These are phyloP conservation scores for Leccinum griseonigrum DNA, from an alignment of 1,284 basidiomycete species.

Conservation along the genomic window DNA sequence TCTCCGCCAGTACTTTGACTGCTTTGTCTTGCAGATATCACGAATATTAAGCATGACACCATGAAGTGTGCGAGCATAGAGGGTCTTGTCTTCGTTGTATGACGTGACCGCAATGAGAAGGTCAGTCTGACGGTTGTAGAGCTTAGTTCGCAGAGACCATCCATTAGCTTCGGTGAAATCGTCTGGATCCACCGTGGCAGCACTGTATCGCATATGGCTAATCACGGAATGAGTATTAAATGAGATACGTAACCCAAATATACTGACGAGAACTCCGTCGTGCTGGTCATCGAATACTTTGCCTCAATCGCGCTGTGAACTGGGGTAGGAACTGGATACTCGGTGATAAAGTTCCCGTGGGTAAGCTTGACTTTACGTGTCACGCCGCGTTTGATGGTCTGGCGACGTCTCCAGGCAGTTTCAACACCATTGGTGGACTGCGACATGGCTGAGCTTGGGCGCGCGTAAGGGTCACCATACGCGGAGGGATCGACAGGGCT, in stretches of 20 bases:
- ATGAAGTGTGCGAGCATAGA: slow-evolving; percentile 30
- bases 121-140: slow-evolving; percentile 90
- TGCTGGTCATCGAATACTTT: slow-evolving; percentile 69
- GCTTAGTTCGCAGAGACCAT: slow-evolving; percentile 79
- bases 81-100: slow-evolving; percentile 91
- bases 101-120: slow-evolving; percentile 90
- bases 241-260: not conserved
- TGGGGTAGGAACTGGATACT: slow-evolving; percentile 86
- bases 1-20: slow-evolving; percentile 90
- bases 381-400: slow-evolving; percentile 89
- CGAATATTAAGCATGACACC: slow-evolving; percentile 45
- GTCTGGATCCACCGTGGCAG: slow-evolving; percentile 93
- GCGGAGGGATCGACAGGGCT: slow-evolving; percentile 60
- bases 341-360: slow-evolving; percentile 86
- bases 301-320: slow-evolving; percentile 83
- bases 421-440: slow-evolving; percentile 63
- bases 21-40: slow-evolving; percentile 96
- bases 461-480: slow-evolving; percentile 66
- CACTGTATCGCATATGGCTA: slow-evolving; percentile 89
- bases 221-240: slow-evolving; percentile 4
- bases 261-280: slow-evolving; percentile 83
- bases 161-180: slow-evolving; percentile 85
- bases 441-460: slow-evolving; percentile 64
- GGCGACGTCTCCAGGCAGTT: slow-evolving; percentile 79
- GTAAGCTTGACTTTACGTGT: slow-evolving; percentile 92